Evolutionary conservation across 2,329 filamentous ascomycete genomes (phyloP).

Genomic region (Myriosclerotinia duriaeana): DNA sequence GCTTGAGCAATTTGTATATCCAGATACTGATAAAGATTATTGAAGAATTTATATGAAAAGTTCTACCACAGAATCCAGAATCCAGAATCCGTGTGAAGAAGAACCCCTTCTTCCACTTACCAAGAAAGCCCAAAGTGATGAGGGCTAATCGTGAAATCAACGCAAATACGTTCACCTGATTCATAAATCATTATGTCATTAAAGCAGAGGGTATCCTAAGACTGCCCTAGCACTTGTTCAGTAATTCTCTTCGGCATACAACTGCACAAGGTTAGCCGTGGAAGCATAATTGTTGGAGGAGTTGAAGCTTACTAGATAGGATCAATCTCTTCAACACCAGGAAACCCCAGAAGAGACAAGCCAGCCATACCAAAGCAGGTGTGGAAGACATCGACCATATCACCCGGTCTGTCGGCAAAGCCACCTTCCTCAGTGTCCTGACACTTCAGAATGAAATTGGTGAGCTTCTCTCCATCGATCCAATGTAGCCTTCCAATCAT

Average conservation of each 20-base stretch:
- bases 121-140: not conserved
- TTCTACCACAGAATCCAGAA: not conserved
- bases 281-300: not conserved
- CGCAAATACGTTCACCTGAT: not conserved
- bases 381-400: conserved; percentile 98
- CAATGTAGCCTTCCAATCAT: conserved; percentile 88
- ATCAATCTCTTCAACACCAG: conserved; percentile 76
- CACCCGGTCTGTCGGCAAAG: conserved; percentile 83
- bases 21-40: not conserved
- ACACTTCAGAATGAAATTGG: conserved; percentile 78
- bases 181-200: conserved; percentile 8
- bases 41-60: not conserved
- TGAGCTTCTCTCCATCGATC: conserved; percentile 83
- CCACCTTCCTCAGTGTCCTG: conserved; percentile 85
- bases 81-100: not conserved
- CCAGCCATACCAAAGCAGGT: conserved; percentile 88
- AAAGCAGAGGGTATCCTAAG: conserved; percentile 11
- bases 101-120: not conserved
- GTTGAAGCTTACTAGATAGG: conserved; percentile 69
- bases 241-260: conserved; percentile 72
- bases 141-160: not conserved
- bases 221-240: conserved; percentile 54
- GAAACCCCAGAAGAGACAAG: conserved; percentile 76
- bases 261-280: conserved; percentile 41
- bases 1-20: not conserved